Evolutionary conservation across 2,329 filamentous ascomycete species (phyloP).

Genomic region (Zasmidium cellare): DNA sequence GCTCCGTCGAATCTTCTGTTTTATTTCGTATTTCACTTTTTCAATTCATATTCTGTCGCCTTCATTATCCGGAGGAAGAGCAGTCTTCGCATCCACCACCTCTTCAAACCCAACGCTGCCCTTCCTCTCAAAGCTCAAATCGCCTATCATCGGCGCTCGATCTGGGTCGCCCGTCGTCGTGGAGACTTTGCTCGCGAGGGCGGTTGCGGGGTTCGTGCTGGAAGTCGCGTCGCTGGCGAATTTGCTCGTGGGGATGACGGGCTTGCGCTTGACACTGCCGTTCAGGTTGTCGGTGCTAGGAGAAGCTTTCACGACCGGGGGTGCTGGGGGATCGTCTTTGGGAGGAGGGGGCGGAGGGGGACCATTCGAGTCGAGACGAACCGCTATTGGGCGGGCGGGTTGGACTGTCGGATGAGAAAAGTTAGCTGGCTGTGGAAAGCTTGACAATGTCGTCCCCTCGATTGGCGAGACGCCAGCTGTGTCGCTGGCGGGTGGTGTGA

Average conservation of each 20-base stretch:
- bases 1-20: neutral
- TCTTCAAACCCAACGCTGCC: neutral
- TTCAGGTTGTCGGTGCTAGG: neutral
- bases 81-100: neutral
- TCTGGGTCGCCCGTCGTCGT: neutral
- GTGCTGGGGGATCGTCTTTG: constrained; percentile 5
- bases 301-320: neutral
- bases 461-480: neutral
- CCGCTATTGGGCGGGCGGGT: constrained; percentile 2
- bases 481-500: neutral
- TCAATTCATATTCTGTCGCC: neutral
- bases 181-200: neutral
- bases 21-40: neutral
- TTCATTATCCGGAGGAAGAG: neutral
- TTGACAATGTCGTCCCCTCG: neutral
- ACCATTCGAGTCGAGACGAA: neutral
- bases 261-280: neutral
- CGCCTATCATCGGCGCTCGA: neutral
- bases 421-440: neutral
- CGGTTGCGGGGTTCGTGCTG: neutral
- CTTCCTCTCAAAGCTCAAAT: neutral
- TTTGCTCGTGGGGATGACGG: neutral
- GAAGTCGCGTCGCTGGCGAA: neutral
- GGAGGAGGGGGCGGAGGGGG: constrained; percentile 4
- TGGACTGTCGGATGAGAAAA: neutral